Percentiles rank a stretch among this genome's conserved stretches.
Conservation (phyloP, 345 rosid genomes). For the Hirschfeldia incana region DNA sequence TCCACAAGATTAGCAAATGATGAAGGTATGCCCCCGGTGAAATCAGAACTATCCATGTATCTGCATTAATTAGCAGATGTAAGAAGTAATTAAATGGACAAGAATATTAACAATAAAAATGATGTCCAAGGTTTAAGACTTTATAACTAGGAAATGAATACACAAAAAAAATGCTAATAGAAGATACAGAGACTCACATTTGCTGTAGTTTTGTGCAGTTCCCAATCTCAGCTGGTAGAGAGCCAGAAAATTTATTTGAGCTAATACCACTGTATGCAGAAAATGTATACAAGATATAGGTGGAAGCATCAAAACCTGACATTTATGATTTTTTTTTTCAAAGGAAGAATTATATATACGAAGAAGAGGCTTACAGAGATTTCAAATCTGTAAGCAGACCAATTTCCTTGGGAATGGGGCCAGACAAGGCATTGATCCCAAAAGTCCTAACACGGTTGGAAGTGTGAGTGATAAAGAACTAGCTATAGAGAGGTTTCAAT, state of each 20-base stretch:
- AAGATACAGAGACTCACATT: constrained; percentile 49
- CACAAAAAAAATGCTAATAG: too few relatives aligned
- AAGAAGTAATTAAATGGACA: too few relatives aligned
- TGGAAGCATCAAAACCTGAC: not conserved
- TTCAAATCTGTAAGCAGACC: constrained; percentile 31
- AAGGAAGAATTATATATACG: too few relatives aligned
- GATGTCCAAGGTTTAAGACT: too few relatives aligned
- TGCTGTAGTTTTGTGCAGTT: constrained; percentile 47
- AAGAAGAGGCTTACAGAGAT: constrained; percentile 46
- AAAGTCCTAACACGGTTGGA: constrained; percentile 41
- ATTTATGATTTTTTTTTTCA: too few relatives aligned
- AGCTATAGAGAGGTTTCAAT: not conserved
- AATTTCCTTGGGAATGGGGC: constrained; percentile 63
- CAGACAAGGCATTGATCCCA: constrained; percentile 25
- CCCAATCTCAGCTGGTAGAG: constrained; percentile 67
- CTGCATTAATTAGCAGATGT: constrained; percentile 35
- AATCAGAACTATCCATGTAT: constrained; percentile 55
- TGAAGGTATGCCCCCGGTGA: constrained; percentile 58
- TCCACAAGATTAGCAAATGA: constrained; percentile 46
- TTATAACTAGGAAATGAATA: too few relatives aligned
- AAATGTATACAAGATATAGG: not conserved
- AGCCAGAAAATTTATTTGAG: constrained; percentile 67
- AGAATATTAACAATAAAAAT: too few relatives aligned
- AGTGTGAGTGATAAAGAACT: not conserved
- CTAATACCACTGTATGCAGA: constrained; percentile 42